Conservation (phyloP, 2,329 filamentous ascomycete species). For the Trichoderma gracile region DNA sequence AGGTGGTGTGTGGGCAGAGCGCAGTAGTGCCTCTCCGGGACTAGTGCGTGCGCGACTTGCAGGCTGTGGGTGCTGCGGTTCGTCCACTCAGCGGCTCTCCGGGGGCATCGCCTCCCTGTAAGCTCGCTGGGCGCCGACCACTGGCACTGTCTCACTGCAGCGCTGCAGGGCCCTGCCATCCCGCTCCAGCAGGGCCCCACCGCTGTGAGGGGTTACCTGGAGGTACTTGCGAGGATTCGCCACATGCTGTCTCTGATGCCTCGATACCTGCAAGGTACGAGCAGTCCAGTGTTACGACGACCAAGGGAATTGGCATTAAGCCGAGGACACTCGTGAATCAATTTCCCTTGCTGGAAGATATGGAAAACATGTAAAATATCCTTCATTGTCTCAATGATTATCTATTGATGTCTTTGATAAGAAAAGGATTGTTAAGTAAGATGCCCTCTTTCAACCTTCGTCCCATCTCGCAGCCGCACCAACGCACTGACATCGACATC, state of each 20-base stretch:
- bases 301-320: too few species aligned
- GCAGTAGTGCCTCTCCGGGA: neutral
- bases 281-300: too few species aligned
- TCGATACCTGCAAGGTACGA: constrained; percentile 18
- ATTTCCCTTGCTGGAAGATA: too few species aligned
- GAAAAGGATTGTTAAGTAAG: too few species aligned
- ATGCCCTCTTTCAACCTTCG: too few species aligned
- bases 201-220: constrained; percentile 14
- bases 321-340: too few species aligned
- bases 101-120: neutral
- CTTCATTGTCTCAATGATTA: too few species aligned
- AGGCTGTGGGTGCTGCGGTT: constrained; percentile 2
- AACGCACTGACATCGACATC: neutral
- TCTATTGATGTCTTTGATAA: too few species aligned
- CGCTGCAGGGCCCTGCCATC: constrained; percentile 8
- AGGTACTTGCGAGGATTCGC: too few species aligned
- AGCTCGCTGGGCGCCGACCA: neutral
- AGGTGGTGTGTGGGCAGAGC: neutral
- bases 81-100: neutral
- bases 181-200: constrained; percentile 14
- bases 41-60: constrained; percentile 2
- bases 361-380: neutral
- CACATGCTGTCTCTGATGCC: neutral
- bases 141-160: neutral
- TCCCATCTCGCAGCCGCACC: too few species aligned